Percentiles rank a stretch among this genome's conserved stretches.
Evolutionary conservation across 1,284 basidiomycete genomes (phyloP).

Genomic region (Boletus holoroseus): DNA sequence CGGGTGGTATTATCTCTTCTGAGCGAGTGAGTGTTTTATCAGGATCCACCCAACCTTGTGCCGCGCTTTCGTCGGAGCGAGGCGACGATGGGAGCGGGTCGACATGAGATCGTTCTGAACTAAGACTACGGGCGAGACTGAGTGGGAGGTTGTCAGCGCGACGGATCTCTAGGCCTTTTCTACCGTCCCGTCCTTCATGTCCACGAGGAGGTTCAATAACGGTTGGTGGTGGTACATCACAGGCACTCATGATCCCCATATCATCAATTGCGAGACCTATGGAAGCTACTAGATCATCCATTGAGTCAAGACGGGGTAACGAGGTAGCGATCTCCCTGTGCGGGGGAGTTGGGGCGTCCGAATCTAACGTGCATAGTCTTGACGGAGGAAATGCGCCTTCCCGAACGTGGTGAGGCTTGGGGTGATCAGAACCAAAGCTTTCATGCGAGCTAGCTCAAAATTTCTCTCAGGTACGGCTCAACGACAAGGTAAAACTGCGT

Average conservation of each 20-base stretch:
- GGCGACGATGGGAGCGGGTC: slow-evolving; percentile 17
- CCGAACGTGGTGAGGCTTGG: slow-evolving; percentile 46
- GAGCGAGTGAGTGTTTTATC: slow-evolving; percentile 17
- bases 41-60: slow-evolving; percentile 18
- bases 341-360: slow-evolving; percentile 21
- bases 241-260: slow-evolving; percentile 33
- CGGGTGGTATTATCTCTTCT: slow-evolving; percentile 29
- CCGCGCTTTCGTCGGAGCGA: slow-evolving; percentile 21
- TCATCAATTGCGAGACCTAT: slow-evolving; percentile 35
- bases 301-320: slow-evolving; percentile 28
- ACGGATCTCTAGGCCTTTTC: slow-evolving; percentile 32
- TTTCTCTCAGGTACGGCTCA: neutral
- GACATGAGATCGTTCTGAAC: slow-evolving; percentile 14
- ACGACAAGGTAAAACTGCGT: slow-evolving; percentile 3
- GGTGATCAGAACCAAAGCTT: slow-evolving; percentile 11
- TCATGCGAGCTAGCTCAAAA: slow-evolving; percentile 18
- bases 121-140: slow-evolving; percentile 5
- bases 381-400: slow-evolving; percentile 66
- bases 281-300: slow-evolving; percentile 34
- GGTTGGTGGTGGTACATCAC: slow-evolving; percentile 37
- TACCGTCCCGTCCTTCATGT: slow-evolving; percentile 21
- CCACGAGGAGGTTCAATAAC: slow-evolving; percentile 37
- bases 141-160: slow-evolving; percentile 22
- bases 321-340: slow-evolving; percentile 14
- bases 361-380: slow-evolving; percentile 35